Evolutionary conservation across 2,329 filamentous ascomycete genomes (phyloP).

Genomic region (Berkeleyomyces basicola): DNA sequence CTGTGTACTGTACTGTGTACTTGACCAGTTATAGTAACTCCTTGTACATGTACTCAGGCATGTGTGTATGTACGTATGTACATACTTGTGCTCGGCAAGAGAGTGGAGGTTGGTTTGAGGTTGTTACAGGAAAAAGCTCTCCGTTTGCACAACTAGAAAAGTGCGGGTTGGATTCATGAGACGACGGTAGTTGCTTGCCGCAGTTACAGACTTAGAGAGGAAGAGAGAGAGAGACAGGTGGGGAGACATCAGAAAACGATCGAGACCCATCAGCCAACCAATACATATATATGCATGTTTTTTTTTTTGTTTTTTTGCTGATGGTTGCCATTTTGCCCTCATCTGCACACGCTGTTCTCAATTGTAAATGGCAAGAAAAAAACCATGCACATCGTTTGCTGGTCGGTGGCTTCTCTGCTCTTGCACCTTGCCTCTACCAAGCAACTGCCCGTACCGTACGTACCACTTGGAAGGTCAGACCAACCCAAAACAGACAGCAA

Average conservation of each 20-base stretch:
- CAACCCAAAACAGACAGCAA: constrained; percentile 1
- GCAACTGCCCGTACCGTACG: too few relatives aligned
- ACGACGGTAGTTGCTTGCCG: not conserved
- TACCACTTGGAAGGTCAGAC: not conserved
- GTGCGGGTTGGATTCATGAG: not conserved
- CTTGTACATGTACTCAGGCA: not conserved
- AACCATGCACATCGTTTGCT: not conserved
- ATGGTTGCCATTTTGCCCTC: not conserved
- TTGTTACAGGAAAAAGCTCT: not conserved
- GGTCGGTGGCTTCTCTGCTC: not conserved
- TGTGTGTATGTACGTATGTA: not conserved
- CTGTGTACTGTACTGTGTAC: not conserved
- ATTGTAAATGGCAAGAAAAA: not conserved
- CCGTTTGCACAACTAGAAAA: not conserved
- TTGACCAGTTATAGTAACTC: too few relatives aligned
- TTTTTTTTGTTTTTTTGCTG: not conserved
- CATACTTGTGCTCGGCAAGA: not conserved
- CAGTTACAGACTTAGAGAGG: not conserved
- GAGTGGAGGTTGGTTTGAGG: not conserved
- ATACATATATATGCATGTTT: not conserved
- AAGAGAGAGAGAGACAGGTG: not conserved
- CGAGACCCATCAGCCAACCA: not conserved
- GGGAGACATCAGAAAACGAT: not conserved
- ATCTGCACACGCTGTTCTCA: not conserved
- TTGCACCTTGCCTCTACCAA: not conserved